These are phyloP conservation scores for Datisca glomerata DNA, from an alignment of 306 rosid species.

Conservation along the genomic window DNA sequence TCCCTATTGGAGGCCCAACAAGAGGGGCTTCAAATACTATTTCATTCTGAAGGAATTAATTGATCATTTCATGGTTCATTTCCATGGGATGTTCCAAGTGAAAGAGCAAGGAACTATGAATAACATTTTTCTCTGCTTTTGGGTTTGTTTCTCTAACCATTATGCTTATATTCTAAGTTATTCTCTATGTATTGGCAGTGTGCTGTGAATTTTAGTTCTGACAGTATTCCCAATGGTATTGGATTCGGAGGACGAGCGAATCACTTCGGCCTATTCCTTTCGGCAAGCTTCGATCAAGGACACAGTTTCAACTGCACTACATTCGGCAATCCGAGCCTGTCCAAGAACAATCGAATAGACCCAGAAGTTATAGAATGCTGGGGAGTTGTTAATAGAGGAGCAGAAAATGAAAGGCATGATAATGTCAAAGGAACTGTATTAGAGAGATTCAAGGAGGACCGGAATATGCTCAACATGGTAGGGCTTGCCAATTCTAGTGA, in stretches of 20 bases:
- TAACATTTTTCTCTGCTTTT: too few species aligned
- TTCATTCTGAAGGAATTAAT: too few species aligned
- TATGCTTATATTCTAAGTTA: too few species aligned
- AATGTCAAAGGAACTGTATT: conserved; percentile 34
- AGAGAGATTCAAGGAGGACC: conserved; percentile 82
- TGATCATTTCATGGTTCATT: too few species aligned
- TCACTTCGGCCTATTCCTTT: conserved; percentile 70
- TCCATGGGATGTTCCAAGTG: too few species aligned
- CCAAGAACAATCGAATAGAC: conserved; percentile 39
- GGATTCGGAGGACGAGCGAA: conserved; percentile 78
- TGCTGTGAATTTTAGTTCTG: conserved; percentile 81
- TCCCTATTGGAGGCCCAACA: too few species aligned
- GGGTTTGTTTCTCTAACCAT: too few species aligned
- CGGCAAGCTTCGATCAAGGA: conserved; percentile 72
- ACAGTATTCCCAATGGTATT: conserved; percentile 79
- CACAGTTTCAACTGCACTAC: conserved; percentile 72
- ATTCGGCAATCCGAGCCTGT: conserved; percentile 81
- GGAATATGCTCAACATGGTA: conserved; percentile 64
- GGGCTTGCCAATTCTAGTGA: conserved; percentile 87
- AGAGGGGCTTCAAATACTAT: too few species aligned
- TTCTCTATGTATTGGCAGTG: conserved; percentile 58
- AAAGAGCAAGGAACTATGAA: too few species aligned
- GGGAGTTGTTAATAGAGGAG: conserved; percentile 46
- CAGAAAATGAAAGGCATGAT: conserved; percentile 26
- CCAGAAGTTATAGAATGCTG: conserved; percentile 94